phyloP scores from a whole-genome alignment of 139 green algal species.

The Closterium sp. region DNA sequence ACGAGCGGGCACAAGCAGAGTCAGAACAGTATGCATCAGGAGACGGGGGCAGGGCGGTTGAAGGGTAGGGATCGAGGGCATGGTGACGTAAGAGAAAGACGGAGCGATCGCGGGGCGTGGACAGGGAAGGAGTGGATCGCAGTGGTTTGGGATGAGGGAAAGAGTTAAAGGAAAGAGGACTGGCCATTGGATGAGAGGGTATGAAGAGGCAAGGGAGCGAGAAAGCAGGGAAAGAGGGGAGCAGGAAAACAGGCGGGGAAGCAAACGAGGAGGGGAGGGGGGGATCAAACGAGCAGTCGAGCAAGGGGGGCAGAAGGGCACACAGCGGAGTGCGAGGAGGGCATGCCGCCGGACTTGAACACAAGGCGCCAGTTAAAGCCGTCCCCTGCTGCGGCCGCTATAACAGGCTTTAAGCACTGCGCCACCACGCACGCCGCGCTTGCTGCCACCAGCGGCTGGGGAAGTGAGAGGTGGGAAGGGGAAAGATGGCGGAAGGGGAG shows the following conservation, averaged over 20 bases:
- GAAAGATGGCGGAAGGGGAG: too few relatives aligned
- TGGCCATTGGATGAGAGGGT: background rate
- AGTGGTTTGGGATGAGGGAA: background rate
- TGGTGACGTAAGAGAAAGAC: too few relatives aligned
- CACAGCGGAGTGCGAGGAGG: conserved; percentile 46
- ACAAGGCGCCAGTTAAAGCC: conserved; percentile 48
- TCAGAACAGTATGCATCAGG: too few relatives aligned
- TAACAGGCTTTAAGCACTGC: conserved; percentile 44
- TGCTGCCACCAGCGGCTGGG: conserved; percentile 22
- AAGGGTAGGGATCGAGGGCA: too few relatives aligned
- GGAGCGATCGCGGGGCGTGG: too few relatives aligned
- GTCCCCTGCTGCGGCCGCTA: conserved; percentile 18
- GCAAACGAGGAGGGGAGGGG: background rate
- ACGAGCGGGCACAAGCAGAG: too few relatives aligned
- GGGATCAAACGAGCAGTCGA: background rate
- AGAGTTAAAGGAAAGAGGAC: background rate
- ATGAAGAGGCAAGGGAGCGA: background rate
- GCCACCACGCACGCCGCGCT: conserved; percentile 16
- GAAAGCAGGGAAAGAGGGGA: background rate
- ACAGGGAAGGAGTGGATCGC: too few relatives aligned
- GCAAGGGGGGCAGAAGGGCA: background rate
- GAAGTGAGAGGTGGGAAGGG: background rate
- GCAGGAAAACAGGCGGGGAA: background rate
- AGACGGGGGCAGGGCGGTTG: too few relatives aligned
- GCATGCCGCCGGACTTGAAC: conserved; percentile 49